Evolutionary conservation across 371 early-diverging fungal species (phyloP).

Genomic region (Mortierella sp.): DNA sequence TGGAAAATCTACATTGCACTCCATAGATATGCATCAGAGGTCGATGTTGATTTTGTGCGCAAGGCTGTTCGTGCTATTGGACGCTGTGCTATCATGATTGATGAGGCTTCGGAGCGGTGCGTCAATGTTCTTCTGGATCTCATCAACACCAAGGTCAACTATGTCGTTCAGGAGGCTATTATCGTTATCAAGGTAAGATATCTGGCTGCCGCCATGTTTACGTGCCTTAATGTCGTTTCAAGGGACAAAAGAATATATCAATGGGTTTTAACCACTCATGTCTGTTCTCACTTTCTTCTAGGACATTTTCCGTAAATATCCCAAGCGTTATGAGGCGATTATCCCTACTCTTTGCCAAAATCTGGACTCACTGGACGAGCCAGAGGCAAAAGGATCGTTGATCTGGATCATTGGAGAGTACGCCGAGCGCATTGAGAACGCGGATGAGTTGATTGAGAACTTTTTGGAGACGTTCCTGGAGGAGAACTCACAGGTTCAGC

Average conservation of each 20-base stretch:
- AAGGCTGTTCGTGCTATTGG: conserved; percentile 94
- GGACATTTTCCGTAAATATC: conserved; percentile 96
- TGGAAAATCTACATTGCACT: neutral
- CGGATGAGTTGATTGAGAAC: conserved; percentile 82
- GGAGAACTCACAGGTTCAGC: conserved; percentile 86
- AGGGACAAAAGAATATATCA: neutral
- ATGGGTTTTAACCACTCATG: neutral
- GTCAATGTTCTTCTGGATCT: conserved; percentile 90
- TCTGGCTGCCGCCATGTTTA: conserved; percentile 8
- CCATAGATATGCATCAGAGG: conserved; percentile 91
- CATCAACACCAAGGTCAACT: conserved; percentile 90
- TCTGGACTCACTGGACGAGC: conserved; percentile 90
- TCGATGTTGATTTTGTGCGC: conserved; percentile 97
- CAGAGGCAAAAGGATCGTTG: conserved; percentile 93
- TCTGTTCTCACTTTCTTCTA: conserved; percentile 15
- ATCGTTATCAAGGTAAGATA: conserved; percentile 87
- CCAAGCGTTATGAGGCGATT: conserved; percentile 88
- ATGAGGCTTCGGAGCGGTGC: conserved; percentile 89
- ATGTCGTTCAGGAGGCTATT: conserved; percentile 94
- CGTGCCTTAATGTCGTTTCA: neutral
- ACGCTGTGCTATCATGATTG: conserved; percentile 93
- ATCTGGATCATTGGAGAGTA: conserved; percentile 99
- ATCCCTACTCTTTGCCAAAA: conserved; percentile 91
- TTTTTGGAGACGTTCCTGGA: conserved; percentile 83
- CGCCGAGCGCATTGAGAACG: conserved; percentile 91